These are phyloP conservation scores for Yamadazyma phyllophila DNA, from an alignment of 805 yeast species.

Conservation along the genomic window DNA sequence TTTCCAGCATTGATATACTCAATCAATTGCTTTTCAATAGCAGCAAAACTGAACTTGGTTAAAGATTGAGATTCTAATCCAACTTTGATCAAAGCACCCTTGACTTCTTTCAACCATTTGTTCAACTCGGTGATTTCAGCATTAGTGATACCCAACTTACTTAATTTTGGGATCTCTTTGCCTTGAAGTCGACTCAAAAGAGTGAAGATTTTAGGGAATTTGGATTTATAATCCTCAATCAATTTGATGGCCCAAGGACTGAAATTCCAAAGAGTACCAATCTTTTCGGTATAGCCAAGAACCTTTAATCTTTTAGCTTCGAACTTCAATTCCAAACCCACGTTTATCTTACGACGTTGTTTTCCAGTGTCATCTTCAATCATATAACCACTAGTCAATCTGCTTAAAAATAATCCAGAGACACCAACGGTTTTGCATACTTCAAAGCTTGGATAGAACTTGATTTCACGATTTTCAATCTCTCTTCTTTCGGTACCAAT, in stretches of 20 bases:
- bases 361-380: constrained; percentile 50
- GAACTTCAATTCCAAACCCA: constrained; percentile 84
- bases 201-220: constrained; percentile 62
- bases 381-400: constrained; percentile 70
- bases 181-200: constrained; percentile 28
- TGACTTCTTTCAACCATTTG: constrained; percentile 51
- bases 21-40: constrained; percentile 60
- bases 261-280: constrained; percentile 63
- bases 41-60: constrained; percentile 59
- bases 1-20: constrained; percentile 44
- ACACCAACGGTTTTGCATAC: constrained; percentile 58
- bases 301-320: constrained; percentile 80
- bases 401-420: constrained; percentile 66
- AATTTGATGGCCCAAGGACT: constrained; percentile 71
- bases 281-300: constrained; percentile 75
- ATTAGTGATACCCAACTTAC: constrained; percentile 37
- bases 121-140: constrained; percentile 43
- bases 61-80: constrained; percentile 77
- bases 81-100: constrained; percentile 53
- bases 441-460: constrained; percentile 64
- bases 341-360: constrained; percentile 50
- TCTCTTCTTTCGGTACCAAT: constrained; percentile 62
- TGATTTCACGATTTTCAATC: constrained; percentile 53
- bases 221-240: constrained; percentile 55
- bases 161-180: constrained; percentile 35